Percentiles rank a stretch among this genome's conserved stretches.
These are phyloP conservation scores for Acanthochlamys bracteata DNA, from an alignment of 106 monocot species.

Conservation along the genomic window DNA sequence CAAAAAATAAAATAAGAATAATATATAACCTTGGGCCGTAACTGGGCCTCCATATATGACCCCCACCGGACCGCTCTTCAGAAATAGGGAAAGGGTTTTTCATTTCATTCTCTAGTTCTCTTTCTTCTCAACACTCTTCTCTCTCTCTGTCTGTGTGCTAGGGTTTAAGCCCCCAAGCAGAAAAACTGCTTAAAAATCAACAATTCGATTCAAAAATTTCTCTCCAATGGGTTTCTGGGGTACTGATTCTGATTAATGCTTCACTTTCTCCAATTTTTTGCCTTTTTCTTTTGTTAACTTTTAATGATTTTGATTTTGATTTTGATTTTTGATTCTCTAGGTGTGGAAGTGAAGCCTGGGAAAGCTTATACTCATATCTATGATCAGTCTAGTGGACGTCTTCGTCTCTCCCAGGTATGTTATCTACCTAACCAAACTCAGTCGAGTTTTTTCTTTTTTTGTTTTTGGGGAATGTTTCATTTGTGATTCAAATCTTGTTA, in stretches of 20 bases:
- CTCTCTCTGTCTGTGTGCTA: no score
- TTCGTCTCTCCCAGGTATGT: conserved; percentile 73
- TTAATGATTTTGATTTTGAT: not conserved
- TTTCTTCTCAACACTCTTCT: no score
- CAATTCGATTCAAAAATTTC: not conserved
- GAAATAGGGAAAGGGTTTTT: no score
- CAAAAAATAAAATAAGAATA: no score
- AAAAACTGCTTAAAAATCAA: no score
- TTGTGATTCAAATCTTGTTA: no score
- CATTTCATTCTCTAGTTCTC: no score
- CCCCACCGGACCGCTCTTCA: no score
- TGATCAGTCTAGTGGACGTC: conserved; percentile 44
- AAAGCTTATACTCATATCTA: conserved; percentile 54
- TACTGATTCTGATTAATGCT: conserved; percentile 11
- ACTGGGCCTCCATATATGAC: no score
- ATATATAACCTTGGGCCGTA: no score
- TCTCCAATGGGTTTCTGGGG: conserved; percentile 58
- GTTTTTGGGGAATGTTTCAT: not conserved
- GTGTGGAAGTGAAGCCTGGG: conserved; percentile 77
- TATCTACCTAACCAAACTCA: not conserved
- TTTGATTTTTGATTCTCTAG: conserved; percentile 13
- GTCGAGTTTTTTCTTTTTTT: not conserved
- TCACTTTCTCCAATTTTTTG: not conserved
- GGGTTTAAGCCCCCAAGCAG: no score
- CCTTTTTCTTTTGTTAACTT: not conserved